Evolutionary conservation across 331 rosid species (phyloP), one percentile per base, ranked within the genome.

Genomic region (Stylosanthes scabra): DNA sequence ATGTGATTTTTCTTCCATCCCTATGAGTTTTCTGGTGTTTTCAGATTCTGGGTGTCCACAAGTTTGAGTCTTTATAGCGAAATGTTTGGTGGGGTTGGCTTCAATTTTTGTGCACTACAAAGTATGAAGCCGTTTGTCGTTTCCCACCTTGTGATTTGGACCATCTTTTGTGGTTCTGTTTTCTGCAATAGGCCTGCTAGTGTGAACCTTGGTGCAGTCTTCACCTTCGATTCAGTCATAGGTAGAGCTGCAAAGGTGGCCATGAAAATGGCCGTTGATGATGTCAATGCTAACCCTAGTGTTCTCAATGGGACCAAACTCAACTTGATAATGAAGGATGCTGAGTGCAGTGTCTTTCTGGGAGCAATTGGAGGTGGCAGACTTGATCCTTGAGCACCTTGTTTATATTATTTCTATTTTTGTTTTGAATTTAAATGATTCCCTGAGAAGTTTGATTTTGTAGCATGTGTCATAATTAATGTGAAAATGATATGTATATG

Each of bases 321-420:
- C 45, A 71, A 40, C 3, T 70, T 90, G 86, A 34, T 84, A 15
- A 41, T 1, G 85, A 77, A 69, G 66, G 90, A 94, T 75, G 71
- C 90, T 47, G 34, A 79, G 78, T 86, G 86, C 72, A 94, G 79
- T 74, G 93, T 79, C 60, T 90, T 94, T 85, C 28, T 90, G 70
- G 99, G 93, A 59, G 72, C 96, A 57, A 74, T 90, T 74, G 96
- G 84, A 88, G 99, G 97, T 94, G 83, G 42, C 13, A 58, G 41
- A 13, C 14, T 25, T 16, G 12, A 63, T 31, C 67, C 75, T 16
- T 46, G 40, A 20, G 72, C 9, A 39, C 73, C 57, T 66, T 66
- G 68, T 0, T 59, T 59, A 13, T 14, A 39, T 5, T 54, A 1
- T 7, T 11, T 49, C n/a, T 10, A 37, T 10, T 37, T 15, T 59